These are phyloP conservation scores for Chaetomium sp. DNA, from an alignment of 2,329 filamentous ascomycete genomes.

Conservation along the genomic window DNA sequence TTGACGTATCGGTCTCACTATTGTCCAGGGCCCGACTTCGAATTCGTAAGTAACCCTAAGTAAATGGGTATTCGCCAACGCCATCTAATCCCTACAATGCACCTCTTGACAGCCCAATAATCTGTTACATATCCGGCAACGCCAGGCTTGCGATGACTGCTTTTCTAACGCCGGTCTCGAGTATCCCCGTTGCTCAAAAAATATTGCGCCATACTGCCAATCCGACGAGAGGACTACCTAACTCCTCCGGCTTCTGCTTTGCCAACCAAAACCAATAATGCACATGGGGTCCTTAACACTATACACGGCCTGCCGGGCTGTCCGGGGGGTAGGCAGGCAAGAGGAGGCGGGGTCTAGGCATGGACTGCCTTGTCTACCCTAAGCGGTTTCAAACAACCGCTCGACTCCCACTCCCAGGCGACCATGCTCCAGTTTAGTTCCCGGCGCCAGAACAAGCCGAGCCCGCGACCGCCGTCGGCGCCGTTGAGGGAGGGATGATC, in stretches of 20 bases:
- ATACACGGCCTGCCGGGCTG: background rate
- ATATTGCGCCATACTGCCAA: slow-evolving; percentile 36
- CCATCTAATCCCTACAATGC: slow-evolving; percentile 20
- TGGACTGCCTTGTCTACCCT: slow-evolving; percentile 53
- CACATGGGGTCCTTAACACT: slow-evolving; percentile 19
- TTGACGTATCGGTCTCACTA: too few relatives aligned
- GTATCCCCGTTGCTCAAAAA: slow-evolving; percentile 29
- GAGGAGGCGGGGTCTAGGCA: slow-evolving; percentile 40
- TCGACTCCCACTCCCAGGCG: slow-evolving; percentile 73
- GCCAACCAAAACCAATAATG: slow-evolving; percentile 34
- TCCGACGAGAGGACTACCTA: slow-evolving; percentile 51
- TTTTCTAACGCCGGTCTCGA: slow-evolving; percentile 31
- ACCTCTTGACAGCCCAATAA: slow-evolving; percentile 5
- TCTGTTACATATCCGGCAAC: slow-evolving; percentile 16
- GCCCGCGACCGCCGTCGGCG: slow-evolving; percentile 57
- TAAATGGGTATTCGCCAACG: slow-evolving; percentile 13
- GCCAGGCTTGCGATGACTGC: slow-evolving; percentile 22
- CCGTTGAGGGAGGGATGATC: slow-evolving; percentile 44
- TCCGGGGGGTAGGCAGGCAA: background rate
- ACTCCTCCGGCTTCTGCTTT: slow-evolving; percentile 49
- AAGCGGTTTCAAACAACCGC: slow-evolving; percentile 43
- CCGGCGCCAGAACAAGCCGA: slow-evolving; percentile 70
- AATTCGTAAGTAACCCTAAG: too few relatives aligned
- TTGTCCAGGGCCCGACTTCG: background rate
- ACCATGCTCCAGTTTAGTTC: slow-evolving; percentile 86